These are phyloP conservation scores for Quercus robur DNA, from an alignment of 306 rosid genomes.

Conservation along the genomic window DNA sequence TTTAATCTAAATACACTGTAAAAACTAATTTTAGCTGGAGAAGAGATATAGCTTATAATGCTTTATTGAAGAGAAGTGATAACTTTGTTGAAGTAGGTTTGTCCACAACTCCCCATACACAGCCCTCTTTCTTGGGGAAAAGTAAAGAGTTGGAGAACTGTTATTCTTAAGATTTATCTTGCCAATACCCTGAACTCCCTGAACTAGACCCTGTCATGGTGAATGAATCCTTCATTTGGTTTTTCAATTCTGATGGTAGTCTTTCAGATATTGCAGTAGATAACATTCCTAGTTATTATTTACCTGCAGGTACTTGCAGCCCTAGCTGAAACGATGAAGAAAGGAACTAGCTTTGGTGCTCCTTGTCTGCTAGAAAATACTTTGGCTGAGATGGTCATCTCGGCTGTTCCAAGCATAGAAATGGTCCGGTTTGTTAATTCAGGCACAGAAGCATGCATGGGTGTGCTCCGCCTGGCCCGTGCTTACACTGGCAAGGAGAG, in stretches of 20 bases:
- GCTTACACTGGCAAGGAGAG: conserved; percentile 74
- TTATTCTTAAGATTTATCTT: not conserved
- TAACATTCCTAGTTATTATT: not conserved
- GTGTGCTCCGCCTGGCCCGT: conserved; percentile 89
- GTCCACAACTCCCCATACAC: not conserved
- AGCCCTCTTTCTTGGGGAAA: not conserved
- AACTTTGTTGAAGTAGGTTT: not conserved
- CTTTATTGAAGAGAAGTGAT: not conserved
- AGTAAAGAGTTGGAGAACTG: not conserved
- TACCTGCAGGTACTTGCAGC: conserved; percentile 86
- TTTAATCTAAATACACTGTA: no score
- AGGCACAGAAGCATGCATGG: conserved; percentile 96
- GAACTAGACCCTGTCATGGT: not conserved
- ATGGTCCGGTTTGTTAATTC: conserved; percentile 98
- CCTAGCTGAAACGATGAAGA: conserved; percentile 83
- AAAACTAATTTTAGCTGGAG: not conserved
- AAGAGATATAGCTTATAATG: not conserved
- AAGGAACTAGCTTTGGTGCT: conserved; percentile 99
- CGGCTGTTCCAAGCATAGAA: conserved; percentile 43
- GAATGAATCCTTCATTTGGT: not conserved
- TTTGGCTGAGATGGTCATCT: conserved; percentile 23
- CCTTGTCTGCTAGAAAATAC: conserved; percentile 88
- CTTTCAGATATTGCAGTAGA: not conserved
- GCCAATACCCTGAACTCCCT: not conserved
- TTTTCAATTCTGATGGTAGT: not conserved